Evolutionary conservation across 768 basidiomycete species (phyloP).

Genomic region (Cyclocybe cylindracea): DNA sequence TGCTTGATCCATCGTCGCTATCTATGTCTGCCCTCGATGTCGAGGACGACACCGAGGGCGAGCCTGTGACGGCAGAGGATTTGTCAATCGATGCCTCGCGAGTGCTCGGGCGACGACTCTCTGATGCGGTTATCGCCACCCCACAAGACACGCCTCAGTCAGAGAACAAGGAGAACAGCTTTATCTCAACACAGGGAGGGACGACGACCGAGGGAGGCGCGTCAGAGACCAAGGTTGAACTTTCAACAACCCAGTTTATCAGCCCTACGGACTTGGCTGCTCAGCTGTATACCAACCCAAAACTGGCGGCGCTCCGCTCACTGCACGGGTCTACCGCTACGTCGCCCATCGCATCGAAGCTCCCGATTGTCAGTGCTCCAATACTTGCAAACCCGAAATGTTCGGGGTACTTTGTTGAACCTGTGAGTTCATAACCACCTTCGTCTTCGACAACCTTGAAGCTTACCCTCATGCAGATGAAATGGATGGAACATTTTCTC

Average conservation of each 20-base stretch:
- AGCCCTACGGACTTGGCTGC: constrained; percentile 41
- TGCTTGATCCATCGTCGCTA: constrained; percentile 24
- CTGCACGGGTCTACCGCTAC: constrained; percentile 6
- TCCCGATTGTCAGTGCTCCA: constrained; percentile 50
- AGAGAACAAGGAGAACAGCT: constrained; percentile 4
- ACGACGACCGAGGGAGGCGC: constrained; percentile 1
- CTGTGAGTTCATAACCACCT: constrained; percentile 52
- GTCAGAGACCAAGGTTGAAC: constrained; percentile 2
- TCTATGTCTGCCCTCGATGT: constrained; percentile 57
- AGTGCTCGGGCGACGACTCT: constrained; percentile 41
- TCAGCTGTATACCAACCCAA: constrained; percentile 43
- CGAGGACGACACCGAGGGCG: constrained; percentile 31
- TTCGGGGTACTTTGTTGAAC: constrained; percentile 97
- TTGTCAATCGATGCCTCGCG: constrained; percentile 31
- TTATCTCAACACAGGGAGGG: constrained; percentile 7
- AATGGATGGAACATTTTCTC: constrained; percentile 92
- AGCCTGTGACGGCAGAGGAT: constrained; percentile 11
- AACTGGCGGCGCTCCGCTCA: constrained; percentile 40
- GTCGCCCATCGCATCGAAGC: constrained; percentile 14
- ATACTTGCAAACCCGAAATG: constrained; percentile 81
- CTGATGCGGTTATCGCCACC: constrained; percentile 40
- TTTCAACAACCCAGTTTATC: constrained; percentile 31
- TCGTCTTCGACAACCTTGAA: background rate
- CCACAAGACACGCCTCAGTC: constrained; percentile 8
- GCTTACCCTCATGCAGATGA: constrained; percentile 54